Percentiles rank a stretch among this genome's conserved stretches.
Evolutionary conservation across 148 eudicot species (phyloP).

Genomic region (Polygonum maritimum): DNA sequence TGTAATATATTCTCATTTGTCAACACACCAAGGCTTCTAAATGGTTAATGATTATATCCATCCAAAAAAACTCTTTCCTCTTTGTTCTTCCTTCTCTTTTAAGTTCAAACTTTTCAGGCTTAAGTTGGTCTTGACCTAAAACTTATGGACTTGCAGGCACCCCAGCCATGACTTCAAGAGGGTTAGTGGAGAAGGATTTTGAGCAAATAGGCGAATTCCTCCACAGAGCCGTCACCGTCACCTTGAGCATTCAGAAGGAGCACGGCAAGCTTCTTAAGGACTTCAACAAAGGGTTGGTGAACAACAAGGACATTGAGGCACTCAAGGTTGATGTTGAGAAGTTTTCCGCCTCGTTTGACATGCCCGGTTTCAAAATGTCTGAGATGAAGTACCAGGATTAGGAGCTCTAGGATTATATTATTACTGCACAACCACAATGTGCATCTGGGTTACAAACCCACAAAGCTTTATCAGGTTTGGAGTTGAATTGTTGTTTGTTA

Average conservation of each 20-base stretch:
- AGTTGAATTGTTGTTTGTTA: background rate
- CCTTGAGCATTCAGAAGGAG: conserved; percentile 83
- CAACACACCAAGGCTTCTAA: background rate
- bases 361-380: conserved; percentile 84
- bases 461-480: background rate
- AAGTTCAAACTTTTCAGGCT: background rate
- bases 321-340: conserved; percentile 93
- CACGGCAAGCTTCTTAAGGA: conserved; percentile 90
- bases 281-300: conserved; percentile 93
- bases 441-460: background rate
- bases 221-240: conserved; percentile 70
- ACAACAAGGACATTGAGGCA: conserved; percentile 82
- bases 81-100: background rate
- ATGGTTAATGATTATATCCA: background rate
- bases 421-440: background rate
- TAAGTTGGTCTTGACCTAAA: background rate
- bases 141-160: conserved; percentile 39
- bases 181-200: conserved; percentile 89
- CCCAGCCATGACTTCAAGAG: conserved; percentile 99
- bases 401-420: background rate
- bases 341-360: conserved; percentile 73
- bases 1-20: background rate
- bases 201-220: conserved; percentile 98
- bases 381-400: conserved; percentile 91
- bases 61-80: background rate